Percentiles rank a stretch among this genome's conserved stretches.
These are phyloP conservation scores for Calonectria hongkongensis DNA, from an alignment of 2,329 filamentous ascomycete species.

Conservation along the genomic window DNA sequence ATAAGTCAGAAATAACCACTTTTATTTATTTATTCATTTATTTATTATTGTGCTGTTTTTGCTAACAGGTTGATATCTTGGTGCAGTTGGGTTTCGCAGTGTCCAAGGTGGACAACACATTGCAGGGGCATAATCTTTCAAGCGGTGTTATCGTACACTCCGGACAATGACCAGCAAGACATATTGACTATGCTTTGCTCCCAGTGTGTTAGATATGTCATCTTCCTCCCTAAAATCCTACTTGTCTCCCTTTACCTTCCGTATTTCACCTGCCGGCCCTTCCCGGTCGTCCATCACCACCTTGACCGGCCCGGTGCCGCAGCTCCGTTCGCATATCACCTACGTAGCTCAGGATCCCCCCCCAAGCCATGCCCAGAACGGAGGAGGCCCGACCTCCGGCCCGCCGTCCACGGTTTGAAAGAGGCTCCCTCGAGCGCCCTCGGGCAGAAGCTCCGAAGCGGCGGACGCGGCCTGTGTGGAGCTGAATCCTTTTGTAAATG, in stretches of 20 bases:
- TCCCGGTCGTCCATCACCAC: conserved; percentile 27
- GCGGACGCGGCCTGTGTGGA: conserved; percentile 17
- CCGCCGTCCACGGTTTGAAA: not conserved
- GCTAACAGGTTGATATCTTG: too few relatives aligned
- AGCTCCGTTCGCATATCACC: not conserved
- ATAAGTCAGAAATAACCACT: too few relatives aligned
- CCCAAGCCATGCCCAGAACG: conserved; percentile 30
- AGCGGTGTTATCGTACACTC: not conserved
- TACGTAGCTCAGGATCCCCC: conserved; percentile 13
- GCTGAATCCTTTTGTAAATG: conserved; percentile 8
- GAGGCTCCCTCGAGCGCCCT: not conserved
- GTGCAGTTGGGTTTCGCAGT: too few relatives aligned
- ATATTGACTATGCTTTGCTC: not conserved
- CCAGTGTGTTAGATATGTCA: not conserved
- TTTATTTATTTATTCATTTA: too few relatives aligned
- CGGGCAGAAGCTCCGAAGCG: conserved; percentile 23
- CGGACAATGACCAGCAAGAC: too few relatives aligned
- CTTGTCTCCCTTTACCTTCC: not conserved
- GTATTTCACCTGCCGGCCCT: not conserved
- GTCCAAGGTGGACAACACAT: too few relatives aligned
- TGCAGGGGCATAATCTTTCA: too few relatives aligned
- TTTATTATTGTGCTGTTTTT: too few relatives aligned
- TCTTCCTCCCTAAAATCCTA: not conserved
- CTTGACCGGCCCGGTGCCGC: conserved; percentile 36
- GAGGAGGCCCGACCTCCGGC: conserved; percentile 21